Base-by-base conservation (phyloP, 73 alveolate species). In the Stentor coeruleus region DNA sequence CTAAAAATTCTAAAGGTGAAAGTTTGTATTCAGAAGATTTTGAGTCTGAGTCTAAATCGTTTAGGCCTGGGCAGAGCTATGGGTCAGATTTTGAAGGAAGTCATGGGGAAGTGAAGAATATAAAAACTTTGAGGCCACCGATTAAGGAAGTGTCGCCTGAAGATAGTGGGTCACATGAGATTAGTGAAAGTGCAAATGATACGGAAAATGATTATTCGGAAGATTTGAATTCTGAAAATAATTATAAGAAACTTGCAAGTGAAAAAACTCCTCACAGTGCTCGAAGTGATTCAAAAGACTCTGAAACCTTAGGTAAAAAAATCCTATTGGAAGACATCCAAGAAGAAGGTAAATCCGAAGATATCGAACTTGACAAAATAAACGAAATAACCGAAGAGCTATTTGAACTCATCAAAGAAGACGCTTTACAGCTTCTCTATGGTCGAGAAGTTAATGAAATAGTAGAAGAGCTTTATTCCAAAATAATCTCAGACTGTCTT, bases 51-150 rank as follows among this genome's bases (percentile, higher is more conserved):
- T 26, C 42, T 20, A 20, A 33, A 15, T 26, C 42, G 14, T 20
- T 20, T 20, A 0, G 33, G 0, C n/a, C 79, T 20, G n/a, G n/a
- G 39, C n/a, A 66, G n/a, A 15, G 15, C 11, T 66, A 66, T 66
- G 14, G 42, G 26, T 66, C 79, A 26, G 79, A 66, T 33, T 66
- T 66, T 66, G 79, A 66, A 66, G 33, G 79, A 28, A 66, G 79
- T 31, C 79, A 66, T 28, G 33, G 79, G 26, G 66, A 49, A 49
- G 66, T 6, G 6, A 6, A 20, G 20, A 20, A 11, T 6, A 6
- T 49, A 11, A 49, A 49, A 49, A 20, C 28, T 6, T 49, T 49
- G 20, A 49, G 66, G 66, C 28, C 20, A 11, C 66, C 66, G 6
- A 49, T 49, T 49, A 49, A 20, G 66, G 66, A 49, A 49, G 66